phyloP scores from a whole-genome alignment of 345 rosid genomes.

The Salix arbutifolia region DNA sequence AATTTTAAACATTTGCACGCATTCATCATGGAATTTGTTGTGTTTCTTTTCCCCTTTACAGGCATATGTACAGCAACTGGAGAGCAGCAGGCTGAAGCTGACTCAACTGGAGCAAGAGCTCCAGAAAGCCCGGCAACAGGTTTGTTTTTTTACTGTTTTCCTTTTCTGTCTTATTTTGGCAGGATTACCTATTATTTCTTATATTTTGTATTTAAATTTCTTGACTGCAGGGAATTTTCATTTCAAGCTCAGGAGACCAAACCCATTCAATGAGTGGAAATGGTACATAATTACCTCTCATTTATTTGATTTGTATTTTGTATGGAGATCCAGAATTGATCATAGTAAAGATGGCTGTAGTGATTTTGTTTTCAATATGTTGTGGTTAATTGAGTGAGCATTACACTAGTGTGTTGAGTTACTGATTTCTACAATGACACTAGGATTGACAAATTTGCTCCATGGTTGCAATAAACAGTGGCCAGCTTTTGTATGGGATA shows the following conservation, averaged over 20 bases:
- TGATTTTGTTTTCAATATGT: not conserved
- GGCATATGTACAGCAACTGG: constrained; percentile 96
- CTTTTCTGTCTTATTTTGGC: constrained; percentile 1
- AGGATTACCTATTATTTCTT: not conserved
- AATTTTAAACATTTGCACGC: not conserved
- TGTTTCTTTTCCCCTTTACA: constrained; percentile 17
- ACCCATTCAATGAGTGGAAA: constrained; percentile 87
- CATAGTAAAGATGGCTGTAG: not conserved
- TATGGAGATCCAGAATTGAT: not conserved
- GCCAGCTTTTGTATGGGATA: not conserved
- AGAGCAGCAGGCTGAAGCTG: constrained; percentile 84
- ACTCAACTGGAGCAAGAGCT: constrained; percentile 92
- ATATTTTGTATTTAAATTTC: not conserved
- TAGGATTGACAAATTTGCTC: not conserved
- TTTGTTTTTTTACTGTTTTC: constrained; percentile 20
- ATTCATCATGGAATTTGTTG: not conserved
- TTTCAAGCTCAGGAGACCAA: constrained; percentile 86
- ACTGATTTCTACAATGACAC: not conserved
- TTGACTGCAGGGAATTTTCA: constrained; percentile 57
- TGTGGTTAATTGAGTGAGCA: not conserved
- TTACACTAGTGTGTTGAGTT: not conserved
- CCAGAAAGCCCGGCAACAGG: constrained; percentile 96
- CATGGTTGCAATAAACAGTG: not conserved
- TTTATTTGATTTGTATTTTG: not conserved
- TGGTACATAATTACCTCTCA: constrained; percentile 38